Base-by-base conservation (phyloP, 2,329 filamentous ascomycete species). In the Penicillium digitatum region DNA sequence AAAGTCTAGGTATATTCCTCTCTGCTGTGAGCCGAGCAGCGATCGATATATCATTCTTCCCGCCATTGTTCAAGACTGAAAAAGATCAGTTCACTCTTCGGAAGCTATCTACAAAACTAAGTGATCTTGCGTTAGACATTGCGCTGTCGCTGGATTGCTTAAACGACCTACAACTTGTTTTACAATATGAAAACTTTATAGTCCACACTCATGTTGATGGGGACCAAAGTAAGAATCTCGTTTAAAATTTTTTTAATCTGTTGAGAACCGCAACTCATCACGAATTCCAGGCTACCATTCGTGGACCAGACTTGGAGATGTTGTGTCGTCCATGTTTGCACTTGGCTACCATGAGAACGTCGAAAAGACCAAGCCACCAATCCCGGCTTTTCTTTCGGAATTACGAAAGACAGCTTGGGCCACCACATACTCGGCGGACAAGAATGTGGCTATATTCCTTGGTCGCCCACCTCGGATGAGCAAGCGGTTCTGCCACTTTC, bases 181-280 rank as follows among this genome's bases (percentile, higher is more conserved):
- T 78, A 1, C 77, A 79, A 48, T 79, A 78, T 48, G 76, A 79
- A 53, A 78, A 77, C 26, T 78, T 75, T 34, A 77, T 78, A 18
- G 59, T 76, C 2, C 74, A 78, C 53, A 74, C 76, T 0, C 68
- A 73, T 40, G 70, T 77, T 3, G 69, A 76, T 55, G 76, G 76
- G 4, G 76, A 78, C 54, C 74, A 77, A 58, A 77, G 75, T 78
- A 63, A 61, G 70, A 59, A n/a, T 7, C 18, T 16, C 16, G 2
- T 12, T 1, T 38, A n/a, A 5, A n/a, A n/a, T n/a, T n/a, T n/a
- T n/a, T 24, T 40, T 10, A 22, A 2, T 32, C 14, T 27, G 22
- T 31, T 3, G 6, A 24, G 27, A 11, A 2, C 6, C 5, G 3
- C 35, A 16, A 18, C 40, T 49, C 14, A 58, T 32, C 14, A 20